phyloP scores from a whole-genome alignment of 441 rosid species.

The Populus hybrid region DNA sequence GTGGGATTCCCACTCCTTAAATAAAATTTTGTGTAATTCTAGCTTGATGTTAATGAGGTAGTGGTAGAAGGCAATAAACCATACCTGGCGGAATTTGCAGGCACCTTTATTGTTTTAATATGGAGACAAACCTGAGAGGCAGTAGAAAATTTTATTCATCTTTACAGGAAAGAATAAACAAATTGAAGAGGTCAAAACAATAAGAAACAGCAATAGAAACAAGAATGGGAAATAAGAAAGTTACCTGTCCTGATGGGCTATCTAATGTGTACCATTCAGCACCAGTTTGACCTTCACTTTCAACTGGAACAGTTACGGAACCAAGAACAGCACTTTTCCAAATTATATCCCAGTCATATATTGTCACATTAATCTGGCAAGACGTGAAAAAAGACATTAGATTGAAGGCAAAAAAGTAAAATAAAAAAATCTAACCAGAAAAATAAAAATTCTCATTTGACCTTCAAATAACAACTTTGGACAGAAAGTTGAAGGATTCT shows the following conservation, averaged over 20 bases:
- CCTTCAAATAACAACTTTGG: not conserved
- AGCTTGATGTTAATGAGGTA: not conserved
- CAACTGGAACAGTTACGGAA: constrained; percentile 82
- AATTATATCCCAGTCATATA: constrained; percentile 99
- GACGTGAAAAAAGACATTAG: constrained; percentile 13
- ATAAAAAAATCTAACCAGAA: not conserved
- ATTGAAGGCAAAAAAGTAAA: not conserved
- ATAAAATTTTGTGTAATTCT: not conserved
- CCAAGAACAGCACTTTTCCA: constrained; percentile 99
- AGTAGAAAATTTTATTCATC: constrained; percentile 19
- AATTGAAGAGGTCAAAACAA: constrained; percentile 4
- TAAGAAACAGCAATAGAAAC: not conserved
- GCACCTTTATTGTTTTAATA: constrained; percentile 66
- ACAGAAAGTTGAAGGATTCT: not conserved
- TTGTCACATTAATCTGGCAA: constrained; percentile 79
- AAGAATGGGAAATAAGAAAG: constrained; percentile 14
- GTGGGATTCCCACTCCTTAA: not conserved
- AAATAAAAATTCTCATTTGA: not conserved
- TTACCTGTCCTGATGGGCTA: constrained; percentile 94
- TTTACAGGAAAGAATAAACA: constrained; percentile 12
- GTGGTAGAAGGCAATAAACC: constrained; percentile 12
- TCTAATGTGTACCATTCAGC: constrained; percentile 89
- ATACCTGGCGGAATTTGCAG: constrained; percentile 71
- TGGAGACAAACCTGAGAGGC: constrained; percentile 84
- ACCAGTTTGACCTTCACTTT: constrained; percentile 86